Conservation (phyloP, 208 protist species). For the Kentomonas sorsogonicus region DNA sequence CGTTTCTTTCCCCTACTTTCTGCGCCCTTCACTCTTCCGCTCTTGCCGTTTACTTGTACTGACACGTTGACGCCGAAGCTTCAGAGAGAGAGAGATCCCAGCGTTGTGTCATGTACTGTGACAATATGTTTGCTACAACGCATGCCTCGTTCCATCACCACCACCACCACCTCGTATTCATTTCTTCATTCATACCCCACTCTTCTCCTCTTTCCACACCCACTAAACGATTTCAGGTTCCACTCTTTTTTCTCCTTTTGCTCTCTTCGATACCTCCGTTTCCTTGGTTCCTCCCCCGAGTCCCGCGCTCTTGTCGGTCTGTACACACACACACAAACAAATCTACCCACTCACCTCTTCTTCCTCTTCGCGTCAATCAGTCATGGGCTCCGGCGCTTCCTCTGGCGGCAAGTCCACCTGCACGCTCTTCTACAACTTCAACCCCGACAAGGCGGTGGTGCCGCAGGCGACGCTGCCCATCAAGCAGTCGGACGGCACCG, state of each 20-base stretch:
- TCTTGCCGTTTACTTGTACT: no score
- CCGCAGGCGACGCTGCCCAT: conserved; percentile 8
- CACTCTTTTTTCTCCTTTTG: conserved; percentile 1
- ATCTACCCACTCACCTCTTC: background rate
- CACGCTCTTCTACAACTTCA: conserved; percentile 14
- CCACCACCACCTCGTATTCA: conserved; percentile 1
- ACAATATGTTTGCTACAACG: conserved; percentile 2
- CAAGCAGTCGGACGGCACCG: background rate
- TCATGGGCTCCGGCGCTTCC: no score
- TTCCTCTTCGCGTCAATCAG: background rate
- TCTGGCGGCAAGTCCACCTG: conserved; percentile 4
- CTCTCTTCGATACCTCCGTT: background rate
- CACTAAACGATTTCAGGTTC: no score
- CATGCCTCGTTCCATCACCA: background rate
- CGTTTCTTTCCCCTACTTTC: no score
- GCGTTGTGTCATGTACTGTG: no score
- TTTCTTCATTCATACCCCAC: conserved; percentile 1
- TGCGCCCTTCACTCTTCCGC: no score
- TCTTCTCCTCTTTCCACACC: conserved; percentile 13
- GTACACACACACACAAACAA: no score
- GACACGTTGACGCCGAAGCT: no score
- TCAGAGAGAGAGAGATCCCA: no score
- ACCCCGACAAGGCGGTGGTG: conserved; percentile 9
- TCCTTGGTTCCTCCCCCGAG: no score
- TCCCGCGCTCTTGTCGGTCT: no score